phyloP scores from a whole-genome alignment of 2,329 filamentous ascomycete genomes.

The Alternaria longipes region DNA sequence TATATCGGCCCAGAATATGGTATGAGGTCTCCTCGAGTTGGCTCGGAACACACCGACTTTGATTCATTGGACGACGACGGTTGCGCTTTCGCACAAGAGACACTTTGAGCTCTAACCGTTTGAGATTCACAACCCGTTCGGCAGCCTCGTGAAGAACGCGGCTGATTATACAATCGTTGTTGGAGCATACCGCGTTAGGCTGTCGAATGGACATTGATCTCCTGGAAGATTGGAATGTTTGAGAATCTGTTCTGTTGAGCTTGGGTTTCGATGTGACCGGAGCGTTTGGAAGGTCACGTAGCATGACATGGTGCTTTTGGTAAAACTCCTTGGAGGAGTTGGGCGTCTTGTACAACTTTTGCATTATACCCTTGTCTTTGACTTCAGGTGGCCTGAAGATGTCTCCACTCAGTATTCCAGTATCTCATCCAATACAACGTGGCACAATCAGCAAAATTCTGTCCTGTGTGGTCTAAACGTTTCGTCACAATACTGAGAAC shows the following conservation, averaged over 20 bases:
- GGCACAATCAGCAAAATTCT: too few relatives aligned
- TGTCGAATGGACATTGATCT: background rate
- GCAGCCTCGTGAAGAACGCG: background rate
- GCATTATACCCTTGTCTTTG: background rate
- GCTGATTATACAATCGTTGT: background rate
- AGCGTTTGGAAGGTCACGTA: background rate
- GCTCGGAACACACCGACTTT: background rate
- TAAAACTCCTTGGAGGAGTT: background rate
- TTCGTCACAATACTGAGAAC: too few relatives aligned
- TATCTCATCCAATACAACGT: background rate
- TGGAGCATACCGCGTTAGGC: background rate
- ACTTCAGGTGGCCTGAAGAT: background rate
- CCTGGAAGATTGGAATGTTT: background rate
- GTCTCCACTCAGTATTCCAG: accelerated
- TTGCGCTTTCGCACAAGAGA: background rate
- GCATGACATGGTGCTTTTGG: background rate
- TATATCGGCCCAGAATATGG: background rate
- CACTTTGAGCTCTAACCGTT: background rate
- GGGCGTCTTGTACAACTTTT: background rate
- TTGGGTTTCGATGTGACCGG: background rate
- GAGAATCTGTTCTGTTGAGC: background rate
- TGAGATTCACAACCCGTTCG: background rate
- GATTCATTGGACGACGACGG: background rate
- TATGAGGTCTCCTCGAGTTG: too few relatives aligned
- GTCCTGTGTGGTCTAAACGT: too few relatives aligned